Conservation (phyloP, 495 filamentous ascomycete genomes). For the Aspergillus cristatus region DNA sequence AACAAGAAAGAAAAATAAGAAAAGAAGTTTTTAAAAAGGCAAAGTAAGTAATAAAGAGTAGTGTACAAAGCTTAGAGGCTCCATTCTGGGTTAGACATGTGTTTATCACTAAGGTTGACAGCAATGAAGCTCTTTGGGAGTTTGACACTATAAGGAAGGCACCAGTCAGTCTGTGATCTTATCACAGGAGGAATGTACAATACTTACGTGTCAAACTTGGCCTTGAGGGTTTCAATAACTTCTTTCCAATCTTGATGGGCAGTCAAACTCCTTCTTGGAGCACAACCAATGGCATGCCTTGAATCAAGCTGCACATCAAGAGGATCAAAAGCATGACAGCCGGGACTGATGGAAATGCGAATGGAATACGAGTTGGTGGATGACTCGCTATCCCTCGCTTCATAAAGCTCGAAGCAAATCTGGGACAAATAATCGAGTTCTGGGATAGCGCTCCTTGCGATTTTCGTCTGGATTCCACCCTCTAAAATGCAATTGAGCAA, state of each 20-base stretch:
- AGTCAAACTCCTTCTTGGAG: conserved; percentile 78
- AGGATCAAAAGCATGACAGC: conserved; percentile 91
- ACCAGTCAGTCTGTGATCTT: conserved; percentile 1
- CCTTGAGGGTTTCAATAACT: conserved; percentile 85
- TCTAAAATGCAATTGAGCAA: conserved; percentile 96
- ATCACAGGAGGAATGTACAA: not conserved
- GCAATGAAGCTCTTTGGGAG: conserved; percentile 88
- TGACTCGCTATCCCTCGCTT: conserved; percentile 70
- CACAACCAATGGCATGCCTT: conserved; percentile 88
- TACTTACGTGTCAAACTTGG: conserved; percentile 86
- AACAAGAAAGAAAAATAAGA: no score
- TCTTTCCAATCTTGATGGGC: conserved; percentile 93
- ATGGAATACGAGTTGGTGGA: conserved; percentile 84
- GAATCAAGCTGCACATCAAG: conserved; percentile 93
- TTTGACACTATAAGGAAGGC: conserved; percentile 61
- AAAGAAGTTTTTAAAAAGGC: no score
- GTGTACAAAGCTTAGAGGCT: not conserved
- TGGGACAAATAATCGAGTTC: conserved; percentile 97
- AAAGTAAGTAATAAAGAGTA: not conserved
- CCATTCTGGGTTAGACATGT: conserved; percentile 14
- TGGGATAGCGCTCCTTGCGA: conserved; percentile 81
- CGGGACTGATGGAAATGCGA: conserved; percentile 88
- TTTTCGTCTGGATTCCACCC: conserved; percentile 89
- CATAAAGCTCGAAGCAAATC: conserved; percentile 96
- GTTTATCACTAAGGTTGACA: conserved; percentile 74